Percentiles rank a stretch among this genome's conserved stretches.
phyloP scores from a whole-genome alignment of 2,329 filamentous ascomycete species.

The Fusarium luffae region DNA sequence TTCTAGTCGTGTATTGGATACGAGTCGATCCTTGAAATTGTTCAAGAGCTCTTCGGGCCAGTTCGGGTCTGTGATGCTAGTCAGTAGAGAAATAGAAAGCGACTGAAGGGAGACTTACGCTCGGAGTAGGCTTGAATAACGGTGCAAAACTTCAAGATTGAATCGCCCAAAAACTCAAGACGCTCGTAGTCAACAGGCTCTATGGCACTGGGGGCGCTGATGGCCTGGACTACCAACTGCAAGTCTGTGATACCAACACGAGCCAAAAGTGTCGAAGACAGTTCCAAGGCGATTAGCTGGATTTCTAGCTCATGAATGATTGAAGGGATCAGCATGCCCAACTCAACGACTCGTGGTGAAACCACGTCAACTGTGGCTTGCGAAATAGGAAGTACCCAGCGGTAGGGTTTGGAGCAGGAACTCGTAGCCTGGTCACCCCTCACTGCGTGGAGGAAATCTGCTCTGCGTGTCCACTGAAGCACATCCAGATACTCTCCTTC shows the following conservation, averaged over 20 bases:
- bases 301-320: slow-evolving; percentile 77
- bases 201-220: slow-evolving; percentile 71
- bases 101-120: slow-evolving; percentile 52
- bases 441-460: slow-evolving; percentile 67
- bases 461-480: slow-evolving; percentile 62
- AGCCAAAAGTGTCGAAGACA: slow-evolving; percentile 57
- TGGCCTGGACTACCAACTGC: slow-evolving; percentile 72
- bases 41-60: slow-evolving; percentile 85
- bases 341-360: slow-evolving; percentile 57
- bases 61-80: slow-evolving; percentile 61
- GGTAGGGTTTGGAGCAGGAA: slow-evolving; percentile 56
- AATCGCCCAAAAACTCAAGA: slow-evolving; percentile 89
- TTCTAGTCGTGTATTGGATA: slow-evolving; percentile 80
- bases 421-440: slow-evolving; percentile 11
- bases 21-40: slow-evolving; percentile 72
- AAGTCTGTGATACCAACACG: slow-evolving; percentile 64
- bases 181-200: slow-evolving; percentile 79
- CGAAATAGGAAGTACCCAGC: slow-evolving; percentile 57
- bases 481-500: slow-evolving; percentile 63
- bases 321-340: slow-evolving; percentile 75
- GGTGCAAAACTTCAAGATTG: slow-evolving; percentile 79
- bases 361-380: slow-evolving; percentile 63
- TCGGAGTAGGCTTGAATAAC: slow-evolving; percentile 71
- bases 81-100: neutral
- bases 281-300: slow-evolving; percentile 68